These are phyloP conservation scores for Nemania diffusa DNA, from an alignment of 2,329 filamentous ascomycete species.

Conservation along the genomic window DNA sequence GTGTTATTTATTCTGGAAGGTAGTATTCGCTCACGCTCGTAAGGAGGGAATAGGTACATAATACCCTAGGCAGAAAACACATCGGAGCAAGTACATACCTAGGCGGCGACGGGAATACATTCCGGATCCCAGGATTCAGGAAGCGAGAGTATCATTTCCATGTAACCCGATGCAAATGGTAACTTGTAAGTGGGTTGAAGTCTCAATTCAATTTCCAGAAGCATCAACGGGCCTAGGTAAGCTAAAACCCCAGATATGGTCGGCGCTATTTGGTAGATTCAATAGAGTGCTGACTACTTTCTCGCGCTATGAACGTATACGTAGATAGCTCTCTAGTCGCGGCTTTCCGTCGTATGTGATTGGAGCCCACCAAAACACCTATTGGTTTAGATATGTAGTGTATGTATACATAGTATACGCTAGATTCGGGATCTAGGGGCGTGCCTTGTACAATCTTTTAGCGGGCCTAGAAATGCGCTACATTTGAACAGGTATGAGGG, in stretches of 20 bases:
- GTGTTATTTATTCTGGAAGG: conserved; percentile 22
- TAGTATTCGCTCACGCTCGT: conserved; percentile 24
- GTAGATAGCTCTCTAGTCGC: not conserved
- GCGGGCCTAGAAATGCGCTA: not conserved
- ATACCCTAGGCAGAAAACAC: not conserved
- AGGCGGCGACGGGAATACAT: conserved; percentile 18
- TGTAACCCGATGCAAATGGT: conserved; percentile 6
- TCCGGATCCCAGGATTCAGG: conserved; percentile 26
- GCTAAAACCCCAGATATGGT: not conserved
- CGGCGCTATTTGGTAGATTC: conserved; percentile 4
- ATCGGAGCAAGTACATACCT: conserved; percentile 6
- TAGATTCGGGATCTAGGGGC: not conserved
- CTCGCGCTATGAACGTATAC: not conserved
- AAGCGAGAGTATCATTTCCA: conserved; percentile 17
- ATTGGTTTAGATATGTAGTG: not conserved
- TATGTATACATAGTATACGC: too few species aligned
- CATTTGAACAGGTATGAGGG: not conserved
- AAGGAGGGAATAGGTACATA: not conserved
- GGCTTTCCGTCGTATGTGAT: conserved; percentile 12
- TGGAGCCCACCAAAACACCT: not conserved
- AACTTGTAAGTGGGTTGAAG: not conserved
- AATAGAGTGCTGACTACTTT: conserved; percentile 32
- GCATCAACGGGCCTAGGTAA: not conserved
- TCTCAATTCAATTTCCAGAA: not conserved
- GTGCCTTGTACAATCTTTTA: not conserved